Conservation (phyloP, 225 moss, liverwort and hornwort species). For the Sphagnum tenellum region DNA sequence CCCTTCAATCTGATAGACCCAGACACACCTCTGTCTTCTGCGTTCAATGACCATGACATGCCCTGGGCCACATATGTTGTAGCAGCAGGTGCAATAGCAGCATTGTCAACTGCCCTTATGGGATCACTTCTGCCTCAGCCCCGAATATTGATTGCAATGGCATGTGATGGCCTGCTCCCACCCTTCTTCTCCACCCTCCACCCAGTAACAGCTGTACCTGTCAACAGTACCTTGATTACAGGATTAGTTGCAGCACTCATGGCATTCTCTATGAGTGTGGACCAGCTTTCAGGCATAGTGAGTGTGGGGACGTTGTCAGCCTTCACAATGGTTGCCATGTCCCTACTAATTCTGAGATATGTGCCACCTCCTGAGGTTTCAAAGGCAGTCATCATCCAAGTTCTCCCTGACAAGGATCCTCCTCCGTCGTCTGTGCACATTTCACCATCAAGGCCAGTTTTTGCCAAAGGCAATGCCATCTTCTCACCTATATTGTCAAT, state of each 20-base stretch:
- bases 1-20: slow-evolving; percentile 83
- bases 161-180: slow-evolving; percentile 88
- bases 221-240: slow-evolving; percentile 67
- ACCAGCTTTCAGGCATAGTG: slow-evolving; percentile 90
- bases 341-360: slow-evolving; percentile 70
- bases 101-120: slow-evolving; percentile 78
- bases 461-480: slow-evolving; percentile 39
- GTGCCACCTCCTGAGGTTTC: slow-evolving; percentile 35
- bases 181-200: slow-evolving; percentile 64
- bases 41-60: slow-evolving; percentile 73
- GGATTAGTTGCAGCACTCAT: slow-evolving; percentile 47
- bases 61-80: slow-evolving; percentile 88
- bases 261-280: slow-evolving; percentile 80
- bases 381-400: not conserved
- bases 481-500: slow-evolving; percentile 82
- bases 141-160: slow-evolving; percentile 98
- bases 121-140: slow-evolving; percentile 99
- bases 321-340: slow-evolving; percentile 75
- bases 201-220: slow-evolving; percentile 60
- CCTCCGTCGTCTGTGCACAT: slow-evolving; percentile 12
- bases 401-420: slow-evolving; percentile 19
- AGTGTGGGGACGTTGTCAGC: slow-evolving; percentile 92
- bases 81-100: slow-evolving; percentile 88
- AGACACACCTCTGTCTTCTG: slow-evolving; percentile 86
- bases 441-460: slow-evolving; percentile 31